phyloP scores from a whole-genome alignment of 129 eudicot genomes.

The Lactuca saligna region DNA sequence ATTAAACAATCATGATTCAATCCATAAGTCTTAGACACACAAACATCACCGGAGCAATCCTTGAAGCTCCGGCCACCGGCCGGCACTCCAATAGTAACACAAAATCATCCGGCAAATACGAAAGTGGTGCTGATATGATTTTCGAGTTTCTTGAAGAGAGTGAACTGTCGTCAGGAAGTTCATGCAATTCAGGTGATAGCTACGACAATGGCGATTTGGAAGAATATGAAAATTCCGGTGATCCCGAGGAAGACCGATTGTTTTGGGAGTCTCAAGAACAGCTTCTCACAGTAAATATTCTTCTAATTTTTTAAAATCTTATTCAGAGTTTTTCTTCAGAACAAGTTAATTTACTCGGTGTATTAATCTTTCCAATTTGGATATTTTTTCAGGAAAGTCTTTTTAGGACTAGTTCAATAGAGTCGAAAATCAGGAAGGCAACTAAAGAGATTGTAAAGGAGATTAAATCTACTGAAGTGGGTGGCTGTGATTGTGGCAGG shows the following conservation, averaged over 20 bases:
- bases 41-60: constrained; percentile 21
- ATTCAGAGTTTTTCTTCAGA: background rate
- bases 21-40: background rate
- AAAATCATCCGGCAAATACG: constrained; percentile 14
- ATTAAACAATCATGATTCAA: constrained; percentile 19
- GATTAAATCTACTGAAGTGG: constrained; percentile 21
- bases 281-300: constrained; percentile 47
- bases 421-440: constrained; percentile 52
- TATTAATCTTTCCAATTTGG: background rate
- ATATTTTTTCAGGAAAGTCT: constrained; percentile 52
- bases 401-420: constrained; percentile 47
- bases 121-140: constrained; percentile 38
- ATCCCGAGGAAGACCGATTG: constrained; percentile 39
- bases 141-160: constrained; percentile 57
- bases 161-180: constrained; percentile 39
- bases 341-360: background rate
- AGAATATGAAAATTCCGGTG: constrained; percentile 36
- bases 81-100: background rate
- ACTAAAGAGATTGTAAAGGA: constrained; percentile 52
- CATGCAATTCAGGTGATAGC: constrained; percentile 33
- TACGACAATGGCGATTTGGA: constrained; percentile 20
- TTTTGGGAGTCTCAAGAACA: constrained; percentile 65
- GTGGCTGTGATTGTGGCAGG: constrained; percentile 40
- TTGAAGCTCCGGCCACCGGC: constrained; percentile 3
- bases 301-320: background rate